Evolutionary conservation across 1,284 basidiomycete species (phyloP).

Genomic region (Fistulina hepatica): DNA sequence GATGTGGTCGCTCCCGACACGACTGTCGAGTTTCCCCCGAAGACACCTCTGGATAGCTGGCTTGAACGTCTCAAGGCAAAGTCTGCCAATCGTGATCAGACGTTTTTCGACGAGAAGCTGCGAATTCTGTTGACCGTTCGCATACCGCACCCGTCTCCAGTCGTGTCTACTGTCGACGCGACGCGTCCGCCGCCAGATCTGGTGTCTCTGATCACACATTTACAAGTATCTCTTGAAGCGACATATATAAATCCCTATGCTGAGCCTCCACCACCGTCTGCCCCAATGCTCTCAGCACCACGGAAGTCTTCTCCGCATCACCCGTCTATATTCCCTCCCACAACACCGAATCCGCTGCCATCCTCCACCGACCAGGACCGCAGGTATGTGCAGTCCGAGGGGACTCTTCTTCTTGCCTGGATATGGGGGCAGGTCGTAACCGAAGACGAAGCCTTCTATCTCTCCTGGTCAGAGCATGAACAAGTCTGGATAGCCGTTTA

Average conservation of each 20-base stretch:
- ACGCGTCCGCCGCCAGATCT: slow-evolving; percentile 43
- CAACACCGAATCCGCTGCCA: slow-evolving; percentile 68
- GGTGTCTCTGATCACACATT: slow-evolving; percentile 54
- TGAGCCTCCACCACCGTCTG: slow-evolving; percentile 16
- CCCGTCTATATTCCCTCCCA: slow-evolving; percentile 61
- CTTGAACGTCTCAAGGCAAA: slow-evolving; percentile 31
- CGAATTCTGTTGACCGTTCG: slow-evolving; percentile 50
- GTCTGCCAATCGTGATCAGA: slow-evolving; percentile 39
- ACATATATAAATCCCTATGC: slow-evolving; percentile 57
- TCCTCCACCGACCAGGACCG: slow-evolving; percentile 55
- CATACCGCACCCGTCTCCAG: slow-evolving; percentile 31
- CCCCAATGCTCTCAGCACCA: slow-evolving; percentile 35
- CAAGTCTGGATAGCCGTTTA: slow-evolving; percentile 68
- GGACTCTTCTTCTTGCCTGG: slow-evolving; percentile 55
- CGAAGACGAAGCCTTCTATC: slow-evolving; percentile 45
- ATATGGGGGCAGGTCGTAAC: slow-evolving; percentile 57
- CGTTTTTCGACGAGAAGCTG: slow-evolving; percentile 76
- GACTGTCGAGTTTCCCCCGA: slow-evolving; percentile 46
- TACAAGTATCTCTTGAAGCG: slow-evolving; percentile 72
- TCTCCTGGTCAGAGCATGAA: slow-evolving; percentile 50
- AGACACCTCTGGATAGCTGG: slow-evolving; percentile 42
- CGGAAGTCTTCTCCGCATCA: slow-evolving; percentile 34
- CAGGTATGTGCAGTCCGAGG: slow-evolving; percentile 67
- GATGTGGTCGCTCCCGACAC: slow-evolving; percentile 59
- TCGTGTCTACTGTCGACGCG: slow-evolving; percentile 24